Percentiles rank a stretch among this genome's conserved stretches.
These are phyloP conservation scores for Solanum chmielewskii DNA, from an alignment of 257 asterid genomes.

Conservation along the genomic window DNA sequence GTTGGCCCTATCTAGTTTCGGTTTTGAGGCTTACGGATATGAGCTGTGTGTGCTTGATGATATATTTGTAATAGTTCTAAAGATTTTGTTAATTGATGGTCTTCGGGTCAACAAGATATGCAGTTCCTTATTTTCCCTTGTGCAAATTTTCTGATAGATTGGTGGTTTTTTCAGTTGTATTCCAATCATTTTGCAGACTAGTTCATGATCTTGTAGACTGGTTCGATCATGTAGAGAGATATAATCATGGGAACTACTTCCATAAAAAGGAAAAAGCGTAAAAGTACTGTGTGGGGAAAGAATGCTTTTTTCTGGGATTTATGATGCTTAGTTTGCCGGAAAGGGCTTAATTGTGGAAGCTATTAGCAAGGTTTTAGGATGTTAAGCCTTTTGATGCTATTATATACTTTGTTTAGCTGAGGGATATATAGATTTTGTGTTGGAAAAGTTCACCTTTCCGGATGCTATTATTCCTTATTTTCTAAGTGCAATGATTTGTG, in stretches of 20 bases:
- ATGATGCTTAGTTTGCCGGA: background rate
- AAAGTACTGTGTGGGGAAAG: background rate
- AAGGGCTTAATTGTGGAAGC: background rate
- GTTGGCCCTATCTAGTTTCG: background rate
- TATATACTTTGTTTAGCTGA: background rate
- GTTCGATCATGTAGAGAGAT: background rate
- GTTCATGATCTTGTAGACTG: background rate
- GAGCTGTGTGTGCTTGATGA: background rate
- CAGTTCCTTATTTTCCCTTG: background rate
- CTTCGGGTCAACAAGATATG: background rate
- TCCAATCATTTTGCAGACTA: background rate
- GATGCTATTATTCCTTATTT: background rate
- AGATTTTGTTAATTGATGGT: background rate
- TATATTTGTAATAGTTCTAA: background rate
- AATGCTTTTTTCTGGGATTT: background rate
- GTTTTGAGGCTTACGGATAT: background rate
- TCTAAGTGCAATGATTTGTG: background rate
- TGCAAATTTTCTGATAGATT: background rate
- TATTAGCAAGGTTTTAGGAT: background rate
- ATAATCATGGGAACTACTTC: background rate
- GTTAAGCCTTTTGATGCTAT: background rate
- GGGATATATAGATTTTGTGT: background rate
- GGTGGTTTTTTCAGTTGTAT: background rate
- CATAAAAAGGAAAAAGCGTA: background rate
- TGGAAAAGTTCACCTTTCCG: background rate